Conservation (phyloP, 2,329 filamentous ascomycete genomes). For the Claviceps sp. region DNA sequence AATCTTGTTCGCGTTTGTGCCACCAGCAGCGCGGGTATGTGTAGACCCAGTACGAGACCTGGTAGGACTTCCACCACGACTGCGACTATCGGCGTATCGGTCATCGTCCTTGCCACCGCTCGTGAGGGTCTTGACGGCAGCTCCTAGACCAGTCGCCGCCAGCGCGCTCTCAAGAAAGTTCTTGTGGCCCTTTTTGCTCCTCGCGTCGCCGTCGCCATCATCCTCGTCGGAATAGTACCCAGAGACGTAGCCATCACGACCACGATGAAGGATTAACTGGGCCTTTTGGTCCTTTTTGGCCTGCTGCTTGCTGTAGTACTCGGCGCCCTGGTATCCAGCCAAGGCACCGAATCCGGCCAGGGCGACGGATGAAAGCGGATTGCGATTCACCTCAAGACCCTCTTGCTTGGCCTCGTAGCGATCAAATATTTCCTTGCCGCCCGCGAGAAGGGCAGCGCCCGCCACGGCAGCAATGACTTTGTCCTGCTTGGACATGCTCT, state of each 20-base stretch:
- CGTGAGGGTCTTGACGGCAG: constrained; percentile 45
- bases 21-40: constrained; percentile 26
- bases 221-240: constrained; percentile 46
- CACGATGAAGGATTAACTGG: constrained; percentile 38
- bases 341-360: constrained; percentile 50
- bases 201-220: constrained; percentile 24
- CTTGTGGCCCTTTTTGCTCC: constrained; percentile 47
- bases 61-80: constrained; percentile 31
- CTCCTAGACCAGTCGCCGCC: constrained; percentile 47
- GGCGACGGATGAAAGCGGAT: constrained; percentile 44
- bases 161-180: constrained; percentile 51
- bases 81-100: constrained; percentile 27
- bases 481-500: constrained; percentile 43
- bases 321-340: constrained; percentile 49
- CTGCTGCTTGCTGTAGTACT: constrained; percentile 47
- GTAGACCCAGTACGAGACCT: constrained; percentile 40
- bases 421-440: constrained; percentile 53
- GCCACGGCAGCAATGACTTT: constrained; percentile 54
- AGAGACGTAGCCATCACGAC: constrained; percentile 35
- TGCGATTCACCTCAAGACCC: constrained; percentile 38
- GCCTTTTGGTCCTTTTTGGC: constrained; percentile 43
- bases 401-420: constrained; percentile 43
- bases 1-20: constrained; percentile 42
- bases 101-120: constrained; percentile 31
- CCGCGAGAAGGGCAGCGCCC: constrained; percentile 50